phyloP scores from a whole-genome alignment of 2,329 filamentous ascomycete species.

The Cryphonectria carpinicola region DNA sequence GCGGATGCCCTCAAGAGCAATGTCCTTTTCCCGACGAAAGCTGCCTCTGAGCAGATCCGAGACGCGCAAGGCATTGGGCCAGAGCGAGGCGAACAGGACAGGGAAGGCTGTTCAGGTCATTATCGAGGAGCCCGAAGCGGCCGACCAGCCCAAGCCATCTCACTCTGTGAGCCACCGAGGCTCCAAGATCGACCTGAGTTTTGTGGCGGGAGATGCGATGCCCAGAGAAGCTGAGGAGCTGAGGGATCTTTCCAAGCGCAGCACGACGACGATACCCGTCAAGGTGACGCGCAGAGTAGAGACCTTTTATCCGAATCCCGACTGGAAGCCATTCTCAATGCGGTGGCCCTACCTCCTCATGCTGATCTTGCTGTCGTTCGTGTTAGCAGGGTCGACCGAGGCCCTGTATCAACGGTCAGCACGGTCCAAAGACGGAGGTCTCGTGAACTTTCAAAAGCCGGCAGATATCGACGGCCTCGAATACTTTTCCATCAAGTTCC shows the following conservation, averaged over 20 bases:
- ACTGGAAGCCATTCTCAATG: slow-evolving; percentile 71
- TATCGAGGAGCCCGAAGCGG: slow-evolving; percentile 44
- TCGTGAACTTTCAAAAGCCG: slow-evolving; percentile 55
- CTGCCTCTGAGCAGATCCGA: slow-evolving; percentile 36
- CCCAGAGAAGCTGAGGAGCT: slow-evolving; percentile 23
- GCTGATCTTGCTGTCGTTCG: slow-evolving; percentile 58
- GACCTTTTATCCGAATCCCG: slow-evolving; percentile 64
- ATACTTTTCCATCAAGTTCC: slow-evolving; percentile 68
- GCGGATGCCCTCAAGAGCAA: slow-evolving; percentile 32
- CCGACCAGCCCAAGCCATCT: slow-evolving; percentile 18
- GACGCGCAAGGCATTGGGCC: slow-evolving; percentile 55
- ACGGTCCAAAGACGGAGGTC: slow-evolving; percentile 33
- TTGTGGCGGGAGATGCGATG: slow-evolving; percentile 49
- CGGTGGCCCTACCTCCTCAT: slow-evolving; percentile 61
- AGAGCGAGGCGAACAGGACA: slow-evolving; percentile 62
- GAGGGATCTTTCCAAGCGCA: slow-evolving; percentile 36
- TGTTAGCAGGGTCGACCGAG: slow-evolving; percentile 58
- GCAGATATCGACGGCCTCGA: slow-evolving; percentile 52
- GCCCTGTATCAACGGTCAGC: slow-evolving; percentile 56
- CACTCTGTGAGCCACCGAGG: not conserved
- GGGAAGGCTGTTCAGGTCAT: slow-evolving; percentile 65
- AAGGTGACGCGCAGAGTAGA: slow-evolving; percentile 44
- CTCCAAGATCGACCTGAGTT: slow-evolving; percentile 55
- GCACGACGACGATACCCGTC: slow-evolving; percentile 44
- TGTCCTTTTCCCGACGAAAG: slow-evolving; percentile 46